Conservation (phyloP, 2,329 filamentous ascomycete genomes). For the Lachnellula subtilissima region DNA sequence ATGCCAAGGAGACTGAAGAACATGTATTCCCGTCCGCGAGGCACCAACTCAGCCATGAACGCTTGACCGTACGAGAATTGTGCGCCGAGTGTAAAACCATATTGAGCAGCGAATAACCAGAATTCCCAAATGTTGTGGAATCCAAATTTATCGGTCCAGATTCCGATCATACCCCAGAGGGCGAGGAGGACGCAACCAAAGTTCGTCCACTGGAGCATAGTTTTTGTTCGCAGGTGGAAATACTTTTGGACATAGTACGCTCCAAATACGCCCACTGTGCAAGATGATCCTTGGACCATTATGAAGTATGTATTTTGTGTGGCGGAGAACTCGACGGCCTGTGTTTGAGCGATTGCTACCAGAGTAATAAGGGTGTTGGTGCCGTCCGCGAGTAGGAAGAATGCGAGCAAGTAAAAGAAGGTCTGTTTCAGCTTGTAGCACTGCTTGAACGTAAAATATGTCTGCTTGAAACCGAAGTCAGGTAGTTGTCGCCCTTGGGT, state of each 20-base stretch:
- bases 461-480: constrained; percentile 30
- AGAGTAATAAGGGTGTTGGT: constrained; percentile 25
- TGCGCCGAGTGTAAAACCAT: constrained; percentile 25
- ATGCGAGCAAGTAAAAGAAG: constrained; percentile 28
- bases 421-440: constrained; percentile 28
- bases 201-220: constrained; percentile 28
- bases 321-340: constrained; percentile 28
- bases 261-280: constrained; percentile 21
- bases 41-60: constrained; percentile 30
- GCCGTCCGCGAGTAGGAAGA: constrained; percentile 30
- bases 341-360: constrained; percentile 27
- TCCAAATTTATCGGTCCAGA: constrained; percentile 28
- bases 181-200: constrained; percentile 23
- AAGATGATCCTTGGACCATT: constrained; percentile 25
- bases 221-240: constrained; percentile 28
- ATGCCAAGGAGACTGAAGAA: constrained; percentile 32
- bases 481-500: constrained; percentile 25
- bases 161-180: constrained; percentile 30
- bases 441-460: constrained; percentile 26
- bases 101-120: constrained; percentile 28
- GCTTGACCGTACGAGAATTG: constrained; percentile 31
- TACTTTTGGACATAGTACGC: constrained; percentile 25
- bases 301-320: constrained; percentile 28
- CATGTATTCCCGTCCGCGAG: constrained; percentile 29
- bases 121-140: constrained; percentile 31